Evolutionary conservation across 805 yeast species (phyloP), one percentile per base, ranked within the genome.

Genomic region (Schizosaccharomyces octosporus): DNA sequence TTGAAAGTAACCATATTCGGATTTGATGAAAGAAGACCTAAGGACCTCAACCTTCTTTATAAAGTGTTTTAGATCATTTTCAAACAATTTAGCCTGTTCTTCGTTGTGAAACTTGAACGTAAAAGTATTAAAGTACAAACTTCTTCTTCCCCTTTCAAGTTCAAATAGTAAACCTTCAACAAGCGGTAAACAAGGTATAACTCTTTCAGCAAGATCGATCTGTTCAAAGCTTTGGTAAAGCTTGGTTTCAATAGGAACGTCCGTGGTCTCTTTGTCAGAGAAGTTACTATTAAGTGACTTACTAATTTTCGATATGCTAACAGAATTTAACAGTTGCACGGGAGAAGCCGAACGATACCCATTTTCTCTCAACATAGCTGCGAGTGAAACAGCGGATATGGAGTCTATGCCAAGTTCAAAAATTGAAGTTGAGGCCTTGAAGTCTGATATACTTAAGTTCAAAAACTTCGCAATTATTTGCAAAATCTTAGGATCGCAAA

Each of bases 341-440:
- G 57, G 57, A 13, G 31, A 19, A 29, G 57, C 65, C 21, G 29
- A 31, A 61, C 59, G 59, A 43, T 36, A 58, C 0, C 63, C 64
- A 1, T 15, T 17, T 29, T 61, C 19, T 27, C 63, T 54, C 29
- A 66, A 59, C 24, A 29, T 21, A 39, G 62, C 62, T 31, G 61
- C 31, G 3, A 66, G 61, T 1, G 64, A 36, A 19, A 66, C 66
- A 32, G 63, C 55, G 5, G 67, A 64, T 19, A 67, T 65, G 4
- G 69, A 67, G 58, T 67, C 69, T 36, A 66, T 43, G 21, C 69
- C 69, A 11, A 66, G 63, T 19, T 66, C 68, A 48, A 65, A 66
- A 19, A 67, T 32, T 15, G 67, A 62, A 11, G 66, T 62, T 21
- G 17, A 17, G 9, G 55, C 54, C 3, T 19, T 6, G 11, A 62